Conservation (phyloP, 75 land plant genomes). For the Cupressus sempervirens region DNA sequence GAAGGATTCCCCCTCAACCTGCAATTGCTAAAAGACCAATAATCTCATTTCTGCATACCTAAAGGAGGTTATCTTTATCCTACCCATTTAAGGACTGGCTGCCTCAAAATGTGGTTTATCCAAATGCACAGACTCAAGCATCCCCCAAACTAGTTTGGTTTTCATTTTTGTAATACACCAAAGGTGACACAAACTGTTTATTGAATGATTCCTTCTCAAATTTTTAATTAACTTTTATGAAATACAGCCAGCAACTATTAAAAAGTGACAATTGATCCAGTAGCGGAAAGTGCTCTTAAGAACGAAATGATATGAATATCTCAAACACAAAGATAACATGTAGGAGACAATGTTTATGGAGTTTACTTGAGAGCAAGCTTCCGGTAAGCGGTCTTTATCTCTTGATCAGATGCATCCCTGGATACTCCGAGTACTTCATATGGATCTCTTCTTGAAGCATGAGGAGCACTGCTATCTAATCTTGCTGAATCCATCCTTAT, state of each 20-base stretch:
- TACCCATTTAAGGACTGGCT: background rate
- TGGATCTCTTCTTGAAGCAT: slow-evolving; percentile 54
- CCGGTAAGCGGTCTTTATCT: slow-evolving; percentile 74
- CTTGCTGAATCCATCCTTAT: background rate
- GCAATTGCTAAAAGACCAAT: background rate
- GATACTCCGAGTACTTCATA: slow-evolving; percentile 71
- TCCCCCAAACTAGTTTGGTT: background rate
- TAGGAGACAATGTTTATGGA: background rate
- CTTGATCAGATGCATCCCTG: slow-evolving; percentile 72
- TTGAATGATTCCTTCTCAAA: background rate
- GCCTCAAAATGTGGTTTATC: background rate
- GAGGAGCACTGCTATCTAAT: background rate
- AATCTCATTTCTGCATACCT: background rate
- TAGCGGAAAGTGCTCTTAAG: background rate
- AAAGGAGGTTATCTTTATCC: background rate
- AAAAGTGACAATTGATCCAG: background rate
- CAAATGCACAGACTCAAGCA: background rate
- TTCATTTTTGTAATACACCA: background rate
- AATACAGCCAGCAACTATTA: background rate
- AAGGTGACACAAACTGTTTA: background rate
- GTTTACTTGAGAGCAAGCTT: slow-evolving; percentile 82
- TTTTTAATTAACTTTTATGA: background rate
- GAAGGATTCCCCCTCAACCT: background rate
- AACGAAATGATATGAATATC: background rate
- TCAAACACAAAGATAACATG: background rate